Conservation (phyloP, 1,284 basidiomycete genomes). For the Lentinus polychrous region DNA sequence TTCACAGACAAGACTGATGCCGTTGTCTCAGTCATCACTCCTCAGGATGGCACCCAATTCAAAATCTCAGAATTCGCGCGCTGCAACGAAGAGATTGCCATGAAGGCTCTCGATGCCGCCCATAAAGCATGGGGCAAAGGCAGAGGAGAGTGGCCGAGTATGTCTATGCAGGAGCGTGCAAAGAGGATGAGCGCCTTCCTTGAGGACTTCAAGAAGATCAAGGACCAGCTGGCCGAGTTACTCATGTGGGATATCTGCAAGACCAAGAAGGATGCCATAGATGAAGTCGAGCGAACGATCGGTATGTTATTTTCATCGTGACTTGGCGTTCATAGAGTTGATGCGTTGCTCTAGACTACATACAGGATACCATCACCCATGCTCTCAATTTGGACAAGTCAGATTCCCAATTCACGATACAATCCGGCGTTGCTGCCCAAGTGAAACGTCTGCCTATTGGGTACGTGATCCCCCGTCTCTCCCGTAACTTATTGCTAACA, state of each 20-base stretch:
- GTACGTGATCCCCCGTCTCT: slow-evolving; percentile 2
- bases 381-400: slow-evolving; percentile 3
- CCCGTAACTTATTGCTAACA: background rate
- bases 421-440: slow-evolving; percentile 5
- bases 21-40: slow-evolving; percentile 2
- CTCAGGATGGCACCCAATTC: slow-evolving; percentile 2
- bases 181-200: slow-evolving; percentile 4
- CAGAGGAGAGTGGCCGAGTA: slow-evolving; percentile 4
- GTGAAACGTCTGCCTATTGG: slow-evolving; percentile 5
- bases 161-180: slow-evolving; percentile 5
- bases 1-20: slow-evolving; percentile 5
- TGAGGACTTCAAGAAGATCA: slow-evolving; percentile 7
- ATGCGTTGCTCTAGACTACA: slow-evolving; percentile 2
- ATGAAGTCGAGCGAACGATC: slow-evolving; percentile 6
- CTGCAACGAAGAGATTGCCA: slow-evolving; percentile 5
- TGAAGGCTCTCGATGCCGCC: slow-evolving; percentile 6
- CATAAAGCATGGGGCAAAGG: slow-evolving; percentile 4
- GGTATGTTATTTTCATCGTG: slow-evolving; percentile 1
- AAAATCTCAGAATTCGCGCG: slow-evolving; percentile 5
- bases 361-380: slow-evolving; percentile 5
- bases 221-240: slow-evolving; percentile 3
- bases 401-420: background rate
- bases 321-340: background rate
- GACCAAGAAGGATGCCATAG: slow-evolving; percentile 5
- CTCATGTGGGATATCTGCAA: slow-evolving; percentile 11